Conservation (phyloP, 192 early-diverging fungal genomes). For the Radiomyces spectabilis region DNA sequence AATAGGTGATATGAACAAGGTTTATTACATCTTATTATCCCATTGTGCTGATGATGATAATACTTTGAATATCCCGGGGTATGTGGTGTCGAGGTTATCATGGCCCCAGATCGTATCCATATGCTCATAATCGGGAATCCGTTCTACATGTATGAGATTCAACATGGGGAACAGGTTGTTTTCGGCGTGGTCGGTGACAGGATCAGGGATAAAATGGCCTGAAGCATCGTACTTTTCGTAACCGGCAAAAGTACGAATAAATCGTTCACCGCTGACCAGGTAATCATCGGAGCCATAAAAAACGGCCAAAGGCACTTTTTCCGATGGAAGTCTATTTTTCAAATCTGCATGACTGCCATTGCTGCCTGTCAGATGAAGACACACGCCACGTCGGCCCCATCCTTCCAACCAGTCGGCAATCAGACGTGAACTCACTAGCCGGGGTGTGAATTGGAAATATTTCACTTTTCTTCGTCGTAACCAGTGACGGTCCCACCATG, state of each 20-base stretch:
- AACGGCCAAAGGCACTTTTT: slow-evolving; percentile 29
- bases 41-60: no score
- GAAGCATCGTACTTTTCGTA: neutral
- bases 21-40: no score
- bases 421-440: slow-evolving; percentile 11
- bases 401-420: slow-evolving; percentile 20
- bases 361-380: neutral
- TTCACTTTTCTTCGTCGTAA: slow-evolving; percentile 25
- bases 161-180: slow-evolving; percentile 4
- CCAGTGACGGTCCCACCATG: slow-evolving; percentile 44
- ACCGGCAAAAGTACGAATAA: slow-evolving; percentile 8
- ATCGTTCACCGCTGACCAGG: slow-evolving; percentile 32
- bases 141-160: slow-evolving; percentile 23
- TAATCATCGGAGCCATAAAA: slow-evolving; percentile 39
- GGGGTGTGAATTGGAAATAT: slow-evolving; percentile 51
- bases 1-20: no score
- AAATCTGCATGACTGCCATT: neutral
- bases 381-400: slow-evolving; percentile 18
- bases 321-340: neutral
- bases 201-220: neutral
- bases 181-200: no score
- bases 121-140: slow-evolving; percentile 29
- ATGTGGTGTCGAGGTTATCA: slow-evolving; percentile 20
- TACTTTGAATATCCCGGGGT: slow-evolving; percentile 4
- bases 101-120: slow-evolving; percentile 34